phyloP scores from a whole-genome alignment of 1,284 basidiomycete species.

The Melanopsichium pennsylvanicum region DNA sequence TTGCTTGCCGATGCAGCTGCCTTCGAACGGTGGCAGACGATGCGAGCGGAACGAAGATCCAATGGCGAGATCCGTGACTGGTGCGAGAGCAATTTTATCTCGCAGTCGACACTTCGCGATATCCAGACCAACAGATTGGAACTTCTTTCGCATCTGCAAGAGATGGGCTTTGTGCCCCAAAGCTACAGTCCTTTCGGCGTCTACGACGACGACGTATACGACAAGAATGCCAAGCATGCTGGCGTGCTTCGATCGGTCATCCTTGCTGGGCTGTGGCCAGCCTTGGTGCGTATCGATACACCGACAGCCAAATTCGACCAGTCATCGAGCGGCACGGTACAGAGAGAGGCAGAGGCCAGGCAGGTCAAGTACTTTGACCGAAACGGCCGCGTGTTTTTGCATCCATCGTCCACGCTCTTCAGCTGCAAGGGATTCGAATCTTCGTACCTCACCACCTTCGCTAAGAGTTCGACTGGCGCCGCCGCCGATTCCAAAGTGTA shows the following conservation, averaged over 20 bases:
- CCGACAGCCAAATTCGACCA: slow-evolving; percentile 59
- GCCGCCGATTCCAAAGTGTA: slow-evolving; percentile 75
- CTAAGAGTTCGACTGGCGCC: slow-evolving; percentile 75
- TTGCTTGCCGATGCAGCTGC: slow-evolving; percentile 82
- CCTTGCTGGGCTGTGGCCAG: slow-evolving; percentile 67
- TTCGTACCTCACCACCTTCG: slow-evolving; percentile 82
- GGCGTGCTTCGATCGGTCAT: slow-evolving; percentile 55
- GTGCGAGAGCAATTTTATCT: slow-evolving; percentile 90
- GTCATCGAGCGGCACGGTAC: slow-evolving; percentile 56
- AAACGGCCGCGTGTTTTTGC: slow-evolving; percentile 76
- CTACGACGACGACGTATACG: slow-evolving; percentile 64
- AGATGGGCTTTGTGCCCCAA: slow-evolving; percentile 75
- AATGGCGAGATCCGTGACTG: slow-evolving; percentile 72
- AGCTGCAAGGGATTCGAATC: slow-evolving; percentile 74
- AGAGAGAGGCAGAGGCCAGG: slow-evolving; percentile 52
- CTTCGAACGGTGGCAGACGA: slow-evolving; percentile 74
- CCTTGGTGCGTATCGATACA: slow-evolving; percentile 67
- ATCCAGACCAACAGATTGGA: slow-evolving; percentile 81
- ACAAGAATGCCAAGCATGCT: slow-evolving; percentile 43
- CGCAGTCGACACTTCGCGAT: slow-evolving; percentile 77
- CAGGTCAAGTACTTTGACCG: slow-evolving; percentile 59
- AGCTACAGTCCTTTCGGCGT: slow-evolving; percentile 51
- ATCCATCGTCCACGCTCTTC: slow-evolving; percentile 86
- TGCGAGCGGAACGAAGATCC: slow-evolving; percentile 71
- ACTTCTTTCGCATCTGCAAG: slow-evolving; percentile 76